Evolutionary conservation across 331 rosid genomes (phyloP).

Genomic region (Malus hybrid): DNA sequence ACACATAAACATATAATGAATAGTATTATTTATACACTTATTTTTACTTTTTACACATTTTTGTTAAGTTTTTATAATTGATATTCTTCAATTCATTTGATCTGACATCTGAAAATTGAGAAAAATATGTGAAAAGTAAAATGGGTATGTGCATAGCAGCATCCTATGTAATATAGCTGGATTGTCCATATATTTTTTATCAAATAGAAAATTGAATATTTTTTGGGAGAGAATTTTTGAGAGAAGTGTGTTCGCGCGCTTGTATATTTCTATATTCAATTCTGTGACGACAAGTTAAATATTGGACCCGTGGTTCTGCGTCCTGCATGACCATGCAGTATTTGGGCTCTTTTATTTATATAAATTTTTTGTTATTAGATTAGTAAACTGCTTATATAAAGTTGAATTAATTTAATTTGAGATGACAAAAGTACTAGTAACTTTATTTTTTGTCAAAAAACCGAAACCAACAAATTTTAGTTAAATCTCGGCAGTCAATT

Average conservation of each 20-base stretch:
- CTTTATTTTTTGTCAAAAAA: background rate
- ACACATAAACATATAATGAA: background rate
- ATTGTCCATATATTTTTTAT: background rate
- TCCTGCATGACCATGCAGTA: background rate
- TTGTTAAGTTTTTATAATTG: too few relatives aligned
- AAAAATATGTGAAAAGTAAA: too few relatives aligned
- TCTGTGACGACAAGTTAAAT: too few relatives aligned
- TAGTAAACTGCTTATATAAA: background rate
- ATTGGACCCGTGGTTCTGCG: background rate
- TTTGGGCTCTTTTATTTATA: background rate
- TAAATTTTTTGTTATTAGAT: background rate
- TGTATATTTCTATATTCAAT: too few relatives aligned
- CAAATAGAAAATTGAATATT: background rate
- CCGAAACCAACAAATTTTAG: background rate
- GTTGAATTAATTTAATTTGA: background rate
- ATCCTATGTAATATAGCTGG: too few relatives aligned
- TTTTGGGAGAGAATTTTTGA: background rate
- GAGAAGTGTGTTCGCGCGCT: too few relatives aligned
- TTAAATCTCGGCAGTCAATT: background rate
- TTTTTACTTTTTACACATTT: too few relatives aligned
- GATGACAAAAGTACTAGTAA: background rate
- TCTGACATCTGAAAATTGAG: too few relatives aligned
- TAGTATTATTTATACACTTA: too few relatives aligned
- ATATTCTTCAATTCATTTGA: too few relatives aligned
- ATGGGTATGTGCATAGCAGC: rapidly evolving